Percentiles rank a stretch among this genome's conserved stretches.
Conservation (phyloP, 495 filamentous ascomycete genomes). For the Hypomontagnella submonticulosa region DNA sequence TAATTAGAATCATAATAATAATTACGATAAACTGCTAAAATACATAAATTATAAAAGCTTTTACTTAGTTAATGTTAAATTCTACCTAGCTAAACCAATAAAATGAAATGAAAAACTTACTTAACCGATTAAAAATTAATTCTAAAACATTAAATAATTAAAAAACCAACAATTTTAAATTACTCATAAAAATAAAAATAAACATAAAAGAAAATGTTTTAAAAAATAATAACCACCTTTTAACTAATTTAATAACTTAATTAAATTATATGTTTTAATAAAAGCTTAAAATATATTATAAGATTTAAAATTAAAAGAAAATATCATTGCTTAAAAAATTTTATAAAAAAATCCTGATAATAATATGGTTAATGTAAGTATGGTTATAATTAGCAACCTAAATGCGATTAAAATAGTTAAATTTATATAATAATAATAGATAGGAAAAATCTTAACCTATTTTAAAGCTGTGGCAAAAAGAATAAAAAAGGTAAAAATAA, state of each 20-base stretch:
- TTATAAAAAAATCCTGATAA: neutral
- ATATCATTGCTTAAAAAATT: neutral
- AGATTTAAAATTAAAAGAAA: neutral
- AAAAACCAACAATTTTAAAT: neutral
- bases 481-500: neutral
- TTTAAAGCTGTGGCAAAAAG: neutral
- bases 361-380: neutral
- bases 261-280: neutral
- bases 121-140: neutral
- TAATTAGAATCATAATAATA: neutral
- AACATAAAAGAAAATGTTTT: neutral
- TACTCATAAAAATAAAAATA: neutral
- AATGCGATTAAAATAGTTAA: neutral
- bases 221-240: neutral
- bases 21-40: neutral
- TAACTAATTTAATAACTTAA: neutral
- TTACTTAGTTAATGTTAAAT: neutral
- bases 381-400: neutral
- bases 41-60: slow-evolving; percentile 1
- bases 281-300: neutral
- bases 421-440: neutral
- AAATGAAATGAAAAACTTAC: neutral
- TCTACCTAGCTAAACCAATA: neutral
- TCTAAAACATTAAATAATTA: neutral
- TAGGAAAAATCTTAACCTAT: neutral